Conservation (phyloP, 805 yeast genomes). For the Priceomyces castillae region DNA sequence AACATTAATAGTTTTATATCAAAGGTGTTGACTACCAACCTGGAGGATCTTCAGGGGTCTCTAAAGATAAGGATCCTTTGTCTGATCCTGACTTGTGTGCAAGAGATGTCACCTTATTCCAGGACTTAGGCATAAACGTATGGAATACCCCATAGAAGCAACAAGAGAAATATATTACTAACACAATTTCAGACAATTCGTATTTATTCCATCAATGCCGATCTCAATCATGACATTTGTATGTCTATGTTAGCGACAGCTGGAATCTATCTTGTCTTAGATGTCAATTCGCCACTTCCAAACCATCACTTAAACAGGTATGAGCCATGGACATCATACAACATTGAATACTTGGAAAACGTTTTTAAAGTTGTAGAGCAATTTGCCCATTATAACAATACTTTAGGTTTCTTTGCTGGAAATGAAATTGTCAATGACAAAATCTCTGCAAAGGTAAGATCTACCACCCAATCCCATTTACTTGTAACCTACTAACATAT, state of each 20-base stretch:
- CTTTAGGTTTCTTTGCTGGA: conserved; percentile 89
- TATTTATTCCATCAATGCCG: conserved; percentile 83
- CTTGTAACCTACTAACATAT: conserved; percentile 2
- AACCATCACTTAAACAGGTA: conserved; percentile 82
- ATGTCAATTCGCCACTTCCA: conserved; percentile 83
- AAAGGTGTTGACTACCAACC: conserved; percentile 95
- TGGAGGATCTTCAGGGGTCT: conserved; percentile 83
- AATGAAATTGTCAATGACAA: conserved; percentile 86
- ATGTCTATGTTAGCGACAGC: conserved; percentile 90
- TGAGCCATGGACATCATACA: conserved; percentile 92
- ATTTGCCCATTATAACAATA: conserved; percentile 81
- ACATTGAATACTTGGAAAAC: conserved; percentile 64
- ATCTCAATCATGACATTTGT: conserved; percentile 79
- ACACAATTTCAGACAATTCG: conserved; percentile 55
- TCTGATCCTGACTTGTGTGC: conserved; percentile 72
- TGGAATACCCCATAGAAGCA: background rate
- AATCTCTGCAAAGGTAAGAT: conserved; percentile 50
- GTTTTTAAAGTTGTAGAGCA: conserved; percentile 77
- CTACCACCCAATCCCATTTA: background rate
- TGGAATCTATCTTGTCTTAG: conserved; percentile 87
- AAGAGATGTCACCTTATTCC: conserved; percentile 78
- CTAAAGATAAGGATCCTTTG: conserved; percentile 62
- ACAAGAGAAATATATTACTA: conserved; percentile 10
- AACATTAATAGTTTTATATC: conserved; percentile 54
- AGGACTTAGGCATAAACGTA: conserved; percentile 74